Conservation (phyloP, 1,139 yeast genomes). For the Kodamaea anthophila region DNA sequence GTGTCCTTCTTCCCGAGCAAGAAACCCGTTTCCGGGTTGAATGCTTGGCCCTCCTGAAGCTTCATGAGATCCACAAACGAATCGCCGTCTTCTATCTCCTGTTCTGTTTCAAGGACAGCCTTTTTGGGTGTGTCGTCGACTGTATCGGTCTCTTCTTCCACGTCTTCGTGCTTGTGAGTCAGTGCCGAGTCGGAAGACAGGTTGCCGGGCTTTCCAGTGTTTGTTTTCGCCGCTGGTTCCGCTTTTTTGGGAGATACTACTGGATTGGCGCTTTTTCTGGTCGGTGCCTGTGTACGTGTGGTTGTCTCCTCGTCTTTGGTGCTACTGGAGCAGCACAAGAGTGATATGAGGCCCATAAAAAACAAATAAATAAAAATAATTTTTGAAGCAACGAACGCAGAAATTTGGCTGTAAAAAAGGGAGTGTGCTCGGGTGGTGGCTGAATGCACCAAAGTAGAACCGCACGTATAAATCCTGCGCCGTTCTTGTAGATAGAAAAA, state of each 20-base stretch:
- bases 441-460: not conserved
- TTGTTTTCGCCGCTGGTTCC: constrained; percentile 1
- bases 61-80: constrained; percentile 48
- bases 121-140: constrained; percentile 37
- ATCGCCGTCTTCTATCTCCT: constrained; percentile 20
- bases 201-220: constrained; percentile 5
- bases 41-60: constrained; percentile 66
- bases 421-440: no score
- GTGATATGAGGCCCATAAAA: constrained; percentile 18
- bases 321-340: constrained; percentile 38
- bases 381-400: no score
- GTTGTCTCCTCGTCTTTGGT: constrained; percentile 26
- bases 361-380: no score
- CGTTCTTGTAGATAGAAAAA: no score
- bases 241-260: constrained; percentile 1
- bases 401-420: no score
- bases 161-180: constrained; percentile 23
- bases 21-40: constrained; percentile 53
- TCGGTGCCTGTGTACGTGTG: constrained; percentile 1
- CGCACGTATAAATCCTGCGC: no score
- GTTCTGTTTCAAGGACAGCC: constrained; percentile 7
- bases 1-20: constrained; percentile 46
- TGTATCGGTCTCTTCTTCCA: constrained; percentile 41
- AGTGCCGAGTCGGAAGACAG: constrained; percentile 5
- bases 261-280: not conserved